Conservation (phyloP, 2,329 filamentous ascomycete genomes). For the Fusarium euwallaceae region DNA sequence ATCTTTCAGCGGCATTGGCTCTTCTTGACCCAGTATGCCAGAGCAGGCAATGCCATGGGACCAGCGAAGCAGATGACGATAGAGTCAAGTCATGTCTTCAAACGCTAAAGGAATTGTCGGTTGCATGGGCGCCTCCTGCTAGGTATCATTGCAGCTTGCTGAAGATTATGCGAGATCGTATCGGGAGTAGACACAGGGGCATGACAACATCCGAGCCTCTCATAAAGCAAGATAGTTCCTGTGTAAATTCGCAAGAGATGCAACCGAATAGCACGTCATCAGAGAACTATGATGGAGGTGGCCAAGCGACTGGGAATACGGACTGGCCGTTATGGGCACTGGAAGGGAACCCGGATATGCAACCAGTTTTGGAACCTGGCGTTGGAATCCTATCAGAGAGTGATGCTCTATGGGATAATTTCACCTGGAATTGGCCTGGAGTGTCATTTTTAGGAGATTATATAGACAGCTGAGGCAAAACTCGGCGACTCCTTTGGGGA, state of each 20-base stretch:
- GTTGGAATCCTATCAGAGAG: background rate
- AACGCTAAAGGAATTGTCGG: background rate
- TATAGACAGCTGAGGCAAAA: background rate
- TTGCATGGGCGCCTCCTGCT: background rate
- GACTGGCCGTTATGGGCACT: background rate
- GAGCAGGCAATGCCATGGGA: background rate
- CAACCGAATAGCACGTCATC: background rate
- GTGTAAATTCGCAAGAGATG: background rate
- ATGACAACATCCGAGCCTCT: background rate
- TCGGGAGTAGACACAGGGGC: background rate
- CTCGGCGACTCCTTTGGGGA: background rate
- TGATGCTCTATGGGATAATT: background rate
- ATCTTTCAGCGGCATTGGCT: background rate
- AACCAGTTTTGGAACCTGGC: background rate
- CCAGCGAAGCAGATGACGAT: background rate
- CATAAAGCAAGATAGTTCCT: background rate
- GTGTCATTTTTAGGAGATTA: background rate
- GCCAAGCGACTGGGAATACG: no score
- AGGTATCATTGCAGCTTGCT: background rate
- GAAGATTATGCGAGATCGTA: background rate
- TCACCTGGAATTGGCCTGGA: background rate
- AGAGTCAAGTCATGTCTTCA: background rate
- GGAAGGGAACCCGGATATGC: background rate
- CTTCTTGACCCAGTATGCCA: background rate
- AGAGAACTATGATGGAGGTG: background rate